These are phyloP conservation scores for Medicago lupulina DNA, from an alignment of 306 rosid species.

Conservation along the genomic window DNA sequence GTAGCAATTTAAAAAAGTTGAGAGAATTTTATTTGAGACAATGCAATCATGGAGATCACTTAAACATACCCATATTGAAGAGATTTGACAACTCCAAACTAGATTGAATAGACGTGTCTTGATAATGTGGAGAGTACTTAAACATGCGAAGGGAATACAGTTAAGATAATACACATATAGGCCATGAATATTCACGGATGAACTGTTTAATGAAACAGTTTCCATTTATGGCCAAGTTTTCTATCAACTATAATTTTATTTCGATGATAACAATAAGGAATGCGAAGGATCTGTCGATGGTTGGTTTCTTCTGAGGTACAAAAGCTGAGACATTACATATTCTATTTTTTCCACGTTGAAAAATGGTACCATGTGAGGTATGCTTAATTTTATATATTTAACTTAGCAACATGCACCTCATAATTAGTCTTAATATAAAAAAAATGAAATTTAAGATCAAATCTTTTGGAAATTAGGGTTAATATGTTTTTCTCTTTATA, in stretches of 20 bases:
- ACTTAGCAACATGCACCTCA: not conserved
- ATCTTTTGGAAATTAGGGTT: too few relatives aligned
- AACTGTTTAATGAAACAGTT: conserved; percentile 13
- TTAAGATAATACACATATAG: not conserved
- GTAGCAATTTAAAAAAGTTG: too few relatives aligned
- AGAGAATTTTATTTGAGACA: too few relatives aligned
- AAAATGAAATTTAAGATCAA: too few relatives aligned
- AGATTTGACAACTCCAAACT: not conserved
- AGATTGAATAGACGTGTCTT: not conserved
- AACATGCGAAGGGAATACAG: not conserved
- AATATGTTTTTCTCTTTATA: too few relatives aligned
- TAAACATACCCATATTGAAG: not conserved
- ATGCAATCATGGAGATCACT: too few relatives aligned
- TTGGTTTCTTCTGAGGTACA: conserved; percentile 22
- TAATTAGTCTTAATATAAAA: too few relatives aligned
- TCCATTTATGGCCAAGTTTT: not conserved
- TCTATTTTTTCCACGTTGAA: not conserved
- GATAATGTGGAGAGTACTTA: too few relatives aligned
- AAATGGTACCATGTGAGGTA: not conserved
- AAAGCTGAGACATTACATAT: not conserved
- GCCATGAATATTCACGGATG: not conserved
- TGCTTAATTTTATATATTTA: not conserved
- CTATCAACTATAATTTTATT: not conserved
- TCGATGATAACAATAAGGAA: not conserved
- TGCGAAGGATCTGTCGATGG: not conserved